These are phyloP conservation scores for Rhizophlyctis rosea DNA, from an alignment of 192 early-diverging fungal genomes.

Conservation along the genomic window DNA sequence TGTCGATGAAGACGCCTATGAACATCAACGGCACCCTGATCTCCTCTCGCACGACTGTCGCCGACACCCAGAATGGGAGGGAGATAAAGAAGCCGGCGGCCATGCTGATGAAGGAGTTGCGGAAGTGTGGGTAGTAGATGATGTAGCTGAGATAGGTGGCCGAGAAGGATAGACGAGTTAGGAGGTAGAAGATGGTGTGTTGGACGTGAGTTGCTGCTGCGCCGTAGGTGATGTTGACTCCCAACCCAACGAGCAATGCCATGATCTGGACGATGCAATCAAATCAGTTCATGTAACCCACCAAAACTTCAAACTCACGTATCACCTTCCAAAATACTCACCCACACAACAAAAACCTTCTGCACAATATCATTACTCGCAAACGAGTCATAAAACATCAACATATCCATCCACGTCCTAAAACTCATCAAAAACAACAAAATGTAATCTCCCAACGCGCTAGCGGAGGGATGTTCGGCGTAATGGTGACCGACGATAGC, in stretches of 20 bases:
- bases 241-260: conserved; percentile 7
- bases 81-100: background rate
- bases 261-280: background rate
- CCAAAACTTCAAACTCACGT: no score
- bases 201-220: background rate
- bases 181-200: conserved; percentile 6
- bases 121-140: background rate
- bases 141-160: background rate
- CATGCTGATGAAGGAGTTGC: background rate
- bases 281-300: no score
- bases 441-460: conserved; percentile 1
- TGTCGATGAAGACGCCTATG: background rate
- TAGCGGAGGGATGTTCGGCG: background rate
- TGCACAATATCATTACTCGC: conserved; percentile 6
- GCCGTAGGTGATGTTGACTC: background rate
- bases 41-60: no score
- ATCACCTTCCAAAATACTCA: background rate
- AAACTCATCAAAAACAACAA: conserved; percentile 4
- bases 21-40: background rate
- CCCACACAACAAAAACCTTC: conserved; percentile 4
- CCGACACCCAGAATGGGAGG: no score
- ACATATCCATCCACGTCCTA: conserved; percentile 3
- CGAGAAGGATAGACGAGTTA: conserved; percentile 6
- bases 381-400: conserved; percentile 2
- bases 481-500: background rate